Evolutionary conservation across 108 stramenopile species (phyloP), one percentile per base, ranked within the genome.

Genomic region (Cyclotella choctawhatcheeana): DNA sequence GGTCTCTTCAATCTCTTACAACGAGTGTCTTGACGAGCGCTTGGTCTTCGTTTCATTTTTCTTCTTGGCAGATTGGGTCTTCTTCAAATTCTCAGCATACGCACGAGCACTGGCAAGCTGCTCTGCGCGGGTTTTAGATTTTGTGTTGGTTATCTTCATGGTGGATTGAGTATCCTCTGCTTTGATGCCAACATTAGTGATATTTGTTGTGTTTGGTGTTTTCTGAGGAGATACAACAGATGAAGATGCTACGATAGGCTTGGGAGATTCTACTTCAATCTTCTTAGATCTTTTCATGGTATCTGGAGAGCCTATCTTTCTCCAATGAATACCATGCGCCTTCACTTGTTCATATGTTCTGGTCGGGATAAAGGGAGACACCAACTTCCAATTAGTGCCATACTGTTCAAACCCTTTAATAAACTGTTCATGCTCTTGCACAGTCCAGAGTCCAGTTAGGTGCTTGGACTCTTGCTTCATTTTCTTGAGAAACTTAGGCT

Each of bases 271-370:
- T 1, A 33, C 0, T 25, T 21, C 30, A 5, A 31, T 54, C 20
- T 32, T 37, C 26, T 63, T 55, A 2, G 62, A 64, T 58, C 34
- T 69, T 27, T 60, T 76, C 76, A 76, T 76, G 20, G 27, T 56
- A 14, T 21, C 27, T 0, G 79, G 79, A n/a, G 79, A 80, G 2
- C 72, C 44, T 47, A 80, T 56, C 53, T 44, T 69, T 25, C 53
- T 54, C 79, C 79, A 80, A 48, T 80, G 66, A 35, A 32, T 58
- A 17, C 71, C 79, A 58, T 80, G 79, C 26, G 67, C 32, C 61
- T 55, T 72, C 26, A 80, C 79, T 69, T 80, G 79, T 59, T 54
- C 25, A 31, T 43, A 40, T 37, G 55, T 62, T 31, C 79, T 71
- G 13, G 79, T 80, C 18, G 72, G 72, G 29, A 80, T 65, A 24